Percentiles rank a stretch among this genome's conserved stretches.
Conservation (phyloP, 2,329 filamentous ascomycete genomes). For the Coniochaeta sp. region DNA sequence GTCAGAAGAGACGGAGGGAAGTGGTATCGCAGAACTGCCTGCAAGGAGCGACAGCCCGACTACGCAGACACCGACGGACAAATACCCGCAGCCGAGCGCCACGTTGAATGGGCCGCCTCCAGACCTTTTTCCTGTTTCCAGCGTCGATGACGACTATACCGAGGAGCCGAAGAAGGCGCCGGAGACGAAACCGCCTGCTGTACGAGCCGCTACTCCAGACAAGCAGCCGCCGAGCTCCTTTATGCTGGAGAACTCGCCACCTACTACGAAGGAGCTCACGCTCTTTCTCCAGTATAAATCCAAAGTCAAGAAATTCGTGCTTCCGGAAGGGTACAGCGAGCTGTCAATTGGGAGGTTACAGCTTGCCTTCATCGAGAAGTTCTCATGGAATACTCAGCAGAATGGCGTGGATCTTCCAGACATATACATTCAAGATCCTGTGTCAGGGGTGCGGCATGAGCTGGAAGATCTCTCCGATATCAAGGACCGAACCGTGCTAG, state of each 20-base stretch:
- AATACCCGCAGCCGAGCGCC: constrained; percentile 44
- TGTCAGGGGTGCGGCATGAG: constrained; percentile 95
- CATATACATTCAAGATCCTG: constrained; percentile 93
- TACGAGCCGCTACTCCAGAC: constrained; percentile 26
- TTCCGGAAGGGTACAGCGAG: constrained; percentile 75
- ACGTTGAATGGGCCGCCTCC: constrained; percentile 51
- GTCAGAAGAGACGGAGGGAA: constrained; percentile 47
- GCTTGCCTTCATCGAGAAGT: constrained; percentile 96
- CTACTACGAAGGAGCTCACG: constrained; percentile 78
- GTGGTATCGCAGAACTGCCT: constrained; percentile 15
- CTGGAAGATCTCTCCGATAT: constrained; percentile 88
- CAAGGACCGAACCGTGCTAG: constrained; percentile 91
- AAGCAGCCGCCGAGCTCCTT: constrained; percentile 45
- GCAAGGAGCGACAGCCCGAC: constrained; percentile 33
- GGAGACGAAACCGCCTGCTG: background rate
- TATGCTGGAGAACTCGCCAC: constrained; percentile 58
- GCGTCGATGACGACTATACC: constrained; percentile 17
- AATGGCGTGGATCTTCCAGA: constrained; percentile 90
- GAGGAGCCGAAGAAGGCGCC: constrained; percentile 7
- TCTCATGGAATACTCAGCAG: constrained; percentile 96
- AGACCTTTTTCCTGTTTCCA: constrained; percentile 34
- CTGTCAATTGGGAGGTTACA: constrained; percentile 83
- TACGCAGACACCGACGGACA: constrained; percentile 59
- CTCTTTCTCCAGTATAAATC: constrained; percentile 94
- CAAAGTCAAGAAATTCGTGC: constrained; percentile 92